These are phyloP conservation scores for Cytospora chrysosperma DNA, from an alignment of 2,329 filamentous ascomycete genomes.

Conservation along the genomic window DNA sequence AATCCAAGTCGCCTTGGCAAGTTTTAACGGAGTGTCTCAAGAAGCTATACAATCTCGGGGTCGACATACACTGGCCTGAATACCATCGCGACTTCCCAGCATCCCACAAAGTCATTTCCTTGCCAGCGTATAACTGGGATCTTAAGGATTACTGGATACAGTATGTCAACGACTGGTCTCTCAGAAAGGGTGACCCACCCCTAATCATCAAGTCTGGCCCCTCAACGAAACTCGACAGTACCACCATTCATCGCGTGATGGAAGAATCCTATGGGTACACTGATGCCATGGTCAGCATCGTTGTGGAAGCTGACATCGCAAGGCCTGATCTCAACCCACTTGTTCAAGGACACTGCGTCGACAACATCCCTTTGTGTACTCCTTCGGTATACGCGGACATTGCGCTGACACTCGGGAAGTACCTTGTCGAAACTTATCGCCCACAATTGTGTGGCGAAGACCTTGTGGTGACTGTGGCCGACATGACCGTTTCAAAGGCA, in stretches of 20 bases:
- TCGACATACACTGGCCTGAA: neutral
- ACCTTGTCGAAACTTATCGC: constrained; percentile 61
- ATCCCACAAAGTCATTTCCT: neutral
- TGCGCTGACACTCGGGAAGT: constrained; percentile 57
- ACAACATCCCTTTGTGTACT: constrained; percentile 64
- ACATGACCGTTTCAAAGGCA: constrained; percentile 62
- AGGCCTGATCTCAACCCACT: constrained; percentile 60
- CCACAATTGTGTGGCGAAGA: constrained; percentile 61
- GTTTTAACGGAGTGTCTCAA: neutral
- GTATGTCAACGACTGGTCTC: constrained; percentile 16
- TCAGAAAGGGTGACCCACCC: constrained; percentile 8
- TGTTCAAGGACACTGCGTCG: constrained; percentile 65
- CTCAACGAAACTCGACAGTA: constrained; percentile 38
- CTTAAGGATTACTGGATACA: constrained; percentile 17
- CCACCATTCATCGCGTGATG: constrained; percentile 7
- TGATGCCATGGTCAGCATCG: constrained; percentile 35
- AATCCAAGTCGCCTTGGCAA: constrained; percentile 61
- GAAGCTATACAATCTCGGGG: neutral
- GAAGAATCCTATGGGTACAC: neutral
- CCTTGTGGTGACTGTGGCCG: constrained; percentile 68
- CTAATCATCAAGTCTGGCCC: constrained; percentile 39
- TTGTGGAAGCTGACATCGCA: constrained; percentile 65
- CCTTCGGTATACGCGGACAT: constrained; percentile 53
- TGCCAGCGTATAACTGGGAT: constrained; percentile 18
- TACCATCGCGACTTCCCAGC: constrained; percentile 7